Evolutionary conservation across 2,329 filamentous ascomycete species (phyloP).

Genomic region (Waltergamsia citrina): DNA sequence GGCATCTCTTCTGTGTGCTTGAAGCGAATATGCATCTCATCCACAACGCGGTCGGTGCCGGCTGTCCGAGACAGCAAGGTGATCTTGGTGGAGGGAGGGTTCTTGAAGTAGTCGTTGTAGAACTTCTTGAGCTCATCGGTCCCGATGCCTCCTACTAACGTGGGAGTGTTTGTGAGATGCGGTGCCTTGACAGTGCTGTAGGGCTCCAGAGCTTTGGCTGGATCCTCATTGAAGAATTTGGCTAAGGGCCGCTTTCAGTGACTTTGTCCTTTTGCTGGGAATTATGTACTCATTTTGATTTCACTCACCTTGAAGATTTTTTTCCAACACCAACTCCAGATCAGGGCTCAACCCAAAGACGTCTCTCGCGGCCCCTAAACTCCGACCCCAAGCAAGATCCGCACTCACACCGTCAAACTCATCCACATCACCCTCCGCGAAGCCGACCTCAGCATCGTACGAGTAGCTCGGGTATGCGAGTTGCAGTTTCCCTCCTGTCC

Average conservation of each 20-base stretch:
- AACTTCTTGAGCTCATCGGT: constrained; percentile 48
- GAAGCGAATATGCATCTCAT: constrained; percentile 51
- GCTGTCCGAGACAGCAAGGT: constrained; percentile 56
- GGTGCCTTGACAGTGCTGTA: constrained; percentile 50
- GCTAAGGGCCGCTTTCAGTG: too few relatives aligned
- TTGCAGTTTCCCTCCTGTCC: constrained; percentile 23
- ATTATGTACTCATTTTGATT: too few relatives aligned
- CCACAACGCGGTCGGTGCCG: constrained; percentile 54
- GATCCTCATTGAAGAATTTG: constrained; percentile 44
- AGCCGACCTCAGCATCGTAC: constrained; percentile 47
- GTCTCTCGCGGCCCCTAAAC: constrained; percentile 46
- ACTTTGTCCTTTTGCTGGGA: too few relatives aligned
- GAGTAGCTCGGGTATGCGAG: constrained; percentile 29
- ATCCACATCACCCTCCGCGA: constrained; percentile 61
- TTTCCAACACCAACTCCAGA: constrained; percentile 55
- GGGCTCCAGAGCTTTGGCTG: constrained; percentile 52
- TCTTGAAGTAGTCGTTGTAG: constrained; percentile 56
- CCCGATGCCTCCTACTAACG: constrained; percentile 54
- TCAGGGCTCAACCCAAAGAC: constrained; percentile 57
- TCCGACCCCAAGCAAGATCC: constrained; percentile 60
- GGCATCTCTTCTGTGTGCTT: constrained; percentile 47
- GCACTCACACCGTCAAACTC: constrained; percentile 56
- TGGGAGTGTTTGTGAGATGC: constrained; percentile 61
- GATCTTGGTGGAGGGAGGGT: constrained; percentile 48
- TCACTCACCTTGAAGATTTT: constrained; percentile 53